Conservation (phyloP, 768 basidiomycete genomes). For the Melanogaster broomeanus region DNA sequence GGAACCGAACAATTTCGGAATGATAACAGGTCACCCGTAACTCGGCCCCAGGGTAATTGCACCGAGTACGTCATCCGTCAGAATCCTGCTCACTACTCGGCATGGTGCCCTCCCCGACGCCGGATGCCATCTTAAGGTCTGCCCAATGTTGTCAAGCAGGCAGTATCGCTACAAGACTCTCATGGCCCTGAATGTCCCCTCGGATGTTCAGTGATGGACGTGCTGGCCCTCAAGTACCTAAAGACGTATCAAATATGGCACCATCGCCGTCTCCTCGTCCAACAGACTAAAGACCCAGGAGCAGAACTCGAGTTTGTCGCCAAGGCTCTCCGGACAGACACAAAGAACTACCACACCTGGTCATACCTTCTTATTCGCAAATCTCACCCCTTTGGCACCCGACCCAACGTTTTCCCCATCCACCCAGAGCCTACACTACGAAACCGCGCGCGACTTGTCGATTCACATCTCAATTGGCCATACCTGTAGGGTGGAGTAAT, state of each 20-base stretch:
- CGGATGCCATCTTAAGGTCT: slow-evolving; percentile 1
- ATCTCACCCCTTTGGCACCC: not conserved
- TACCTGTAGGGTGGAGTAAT: not conserved
- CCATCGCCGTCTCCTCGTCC: slow-evolving; percentile 78
- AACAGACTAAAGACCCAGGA: slow-evolving; percentile 48
- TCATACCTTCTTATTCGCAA: slow-evolving; percentile 54
- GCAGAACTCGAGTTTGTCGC: slow-evolving; percentile 84
- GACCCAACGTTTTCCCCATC: not conserved
- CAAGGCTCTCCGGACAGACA: slow-evolving; percentile 67
- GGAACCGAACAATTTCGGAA: too few relatives aligned
- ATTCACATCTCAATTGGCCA: too few relatives aligned
- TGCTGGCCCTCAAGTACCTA: slow-evolving; percentile 76
- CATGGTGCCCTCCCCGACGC: slow-evolving; percentile 65
- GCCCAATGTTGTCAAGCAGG: slow-evolving; percentile 46
- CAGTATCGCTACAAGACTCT: slow-evolving; percentile 94
- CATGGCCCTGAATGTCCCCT: slow-evolving; percentile 59
- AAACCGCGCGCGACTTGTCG: too few relatives aligned
- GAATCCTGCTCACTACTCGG: slow-evolving; percentile 97
- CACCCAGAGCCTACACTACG: too few relatives aligned
- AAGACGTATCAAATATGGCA: slow-evolving; percentile 99
- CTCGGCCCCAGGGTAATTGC: too few relatives aligned
- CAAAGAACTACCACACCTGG: slow-evolving; percentile 99
- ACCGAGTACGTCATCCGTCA: slow-evolving; percentile 87
- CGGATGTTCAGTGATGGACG: slow-evolving; percentile 88
- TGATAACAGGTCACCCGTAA: too few relatives aligned